These are phyloP conservation scores for Tribonema minus DNA, from an alignment of 108 stramenopile species.

Conservation along the genomic window DNA sequence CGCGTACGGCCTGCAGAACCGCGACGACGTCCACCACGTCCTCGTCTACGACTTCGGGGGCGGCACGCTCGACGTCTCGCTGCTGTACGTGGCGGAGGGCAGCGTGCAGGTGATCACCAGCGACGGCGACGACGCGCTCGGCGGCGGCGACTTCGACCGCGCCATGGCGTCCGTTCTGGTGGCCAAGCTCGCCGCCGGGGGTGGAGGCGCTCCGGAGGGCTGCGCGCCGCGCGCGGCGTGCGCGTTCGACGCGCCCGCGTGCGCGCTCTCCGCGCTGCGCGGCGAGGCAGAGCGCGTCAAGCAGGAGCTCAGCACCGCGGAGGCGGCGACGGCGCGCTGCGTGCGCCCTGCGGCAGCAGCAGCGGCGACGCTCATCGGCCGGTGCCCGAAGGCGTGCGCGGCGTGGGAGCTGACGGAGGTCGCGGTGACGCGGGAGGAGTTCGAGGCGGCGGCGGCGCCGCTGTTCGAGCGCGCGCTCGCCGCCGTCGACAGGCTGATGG, in stretches of 20 bases:
- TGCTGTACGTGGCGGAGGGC: conserved; percentile 80
- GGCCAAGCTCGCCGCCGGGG: conserved; percentile 8
- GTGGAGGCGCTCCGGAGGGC: not conserved
- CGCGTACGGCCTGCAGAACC: conserved; percentile 89
- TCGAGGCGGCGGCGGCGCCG: conserved; percentile 60
- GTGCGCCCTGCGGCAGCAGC: not conserved
- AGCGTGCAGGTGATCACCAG: conserved; percentile 83
- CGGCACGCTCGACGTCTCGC: conserved; percentile 87
- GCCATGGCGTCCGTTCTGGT: conserved; percentile 33
- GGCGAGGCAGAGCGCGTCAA: conserved; percentile 20
- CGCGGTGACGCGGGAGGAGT: conserved; percentile 65
- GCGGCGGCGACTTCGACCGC: conserved; percentile 61
- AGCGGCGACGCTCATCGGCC: not conserved
- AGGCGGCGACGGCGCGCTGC: conserved; percentile 20
- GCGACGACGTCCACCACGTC: conserved; percentile 84
- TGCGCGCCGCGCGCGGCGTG: conserved; percentile 1
- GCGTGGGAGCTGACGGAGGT: conserved; percentile 41
- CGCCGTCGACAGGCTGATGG: conserved; percentile 69
- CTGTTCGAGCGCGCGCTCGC: conserved; percentile 72
- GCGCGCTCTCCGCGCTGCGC: conserved; percentile 22
- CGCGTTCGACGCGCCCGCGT: not conserved
- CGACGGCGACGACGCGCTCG: conserved; percentile 83
- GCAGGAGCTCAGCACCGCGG: not conserved
- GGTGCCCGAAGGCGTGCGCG: not conserved
- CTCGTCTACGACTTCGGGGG: conserved; percentile 97